Percentiles rank a stretch among this genome's conserved stretches.
Evolutionary conservation across 148 eudicot genomes (phyloP).

Genomic region (Vaccinium vitisidaea): DNA sequence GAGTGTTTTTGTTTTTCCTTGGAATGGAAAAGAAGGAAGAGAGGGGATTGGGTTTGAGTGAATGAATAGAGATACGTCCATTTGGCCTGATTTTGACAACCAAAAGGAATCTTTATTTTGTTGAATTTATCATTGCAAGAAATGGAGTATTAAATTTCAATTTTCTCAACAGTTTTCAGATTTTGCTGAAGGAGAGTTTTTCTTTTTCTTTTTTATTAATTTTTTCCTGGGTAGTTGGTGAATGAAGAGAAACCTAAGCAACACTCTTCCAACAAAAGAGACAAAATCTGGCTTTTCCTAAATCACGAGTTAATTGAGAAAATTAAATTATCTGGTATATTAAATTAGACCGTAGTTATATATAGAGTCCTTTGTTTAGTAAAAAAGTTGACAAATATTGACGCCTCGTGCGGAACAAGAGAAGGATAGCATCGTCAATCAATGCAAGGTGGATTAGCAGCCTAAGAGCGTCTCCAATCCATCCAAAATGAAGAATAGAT

Average conservation of each 20-base stretch:
- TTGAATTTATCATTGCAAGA: neutral
- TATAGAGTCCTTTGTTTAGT: no score
- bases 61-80: neutral
- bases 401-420: no score
- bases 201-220: neutral
- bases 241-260: neutral
- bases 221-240: neutral
- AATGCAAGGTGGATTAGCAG: no score
- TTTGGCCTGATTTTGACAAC: conserved; percentile 19
- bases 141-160: neutral
- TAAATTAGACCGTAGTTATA: no score
- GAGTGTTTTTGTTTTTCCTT: neutral
- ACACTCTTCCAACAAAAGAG: neutral
- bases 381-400: no score
- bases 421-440: no score
- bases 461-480: no score
- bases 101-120: conserved; percentile 3
- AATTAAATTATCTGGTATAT: no score
- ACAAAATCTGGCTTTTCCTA: neutral
- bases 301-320: no score
- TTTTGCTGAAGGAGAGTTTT: neutral
- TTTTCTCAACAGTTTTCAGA: neutral
- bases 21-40: neutral
- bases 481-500: no score
- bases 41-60: conserved; percentile 14